Base-by-base conservation (phyloP, 2,329 filamentous ascomycete genomes). In the Penicillium sp. region DNA sequence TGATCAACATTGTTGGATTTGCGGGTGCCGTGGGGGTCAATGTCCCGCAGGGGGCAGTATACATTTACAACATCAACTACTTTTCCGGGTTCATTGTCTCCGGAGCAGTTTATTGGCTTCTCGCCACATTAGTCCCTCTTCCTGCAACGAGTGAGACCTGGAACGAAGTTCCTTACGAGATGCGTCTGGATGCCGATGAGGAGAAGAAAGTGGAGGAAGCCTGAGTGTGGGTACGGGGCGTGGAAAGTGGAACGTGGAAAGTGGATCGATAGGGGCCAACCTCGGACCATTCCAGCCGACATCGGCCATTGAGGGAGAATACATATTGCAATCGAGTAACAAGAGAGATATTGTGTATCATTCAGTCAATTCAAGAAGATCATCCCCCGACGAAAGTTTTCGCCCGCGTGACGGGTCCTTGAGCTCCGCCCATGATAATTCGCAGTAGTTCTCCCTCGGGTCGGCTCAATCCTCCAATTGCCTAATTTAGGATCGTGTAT, bases 1-100 rank as follows among this genome's bases (percentile, higher is more conserved):
- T 93, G 10, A 88, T 95, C 79, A 96, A 96, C 65, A 88, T 96
- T 11, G 90, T 96, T 3, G 91, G 92, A 0, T 96, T 96, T 63
- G 91, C 86, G 1, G 91, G 90, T 3, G 91, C 89, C 0, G 82
- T 96, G 29, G 90, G 90, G 1, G 73, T 70, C 22, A 68, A 75
- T 0, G 90, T 96, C 0, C 92, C 92, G 0, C 78, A 83, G 4
- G 91, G 87, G 1, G 91, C 91, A 0, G 85, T 82, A 0, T 95
- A 93, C 69, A 85, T 96, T 57, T 96, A 95, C 78, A 88, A 91
- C 62, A 70, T 96, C 65, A 96, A 96, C 74, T 96, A 91, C 79
- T 96, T 96, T 71, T 82, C 83, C 43, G 91, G 92, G 0, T 95
- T 96, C 71, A 79, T 90, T 48, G 82, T 93, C 6, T 83, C 90